These are phyloP conservation scores for Komagataella phaffii DNA, from an alignment of 805 yeast genomes.

Conservation along the genomic window DNA sequence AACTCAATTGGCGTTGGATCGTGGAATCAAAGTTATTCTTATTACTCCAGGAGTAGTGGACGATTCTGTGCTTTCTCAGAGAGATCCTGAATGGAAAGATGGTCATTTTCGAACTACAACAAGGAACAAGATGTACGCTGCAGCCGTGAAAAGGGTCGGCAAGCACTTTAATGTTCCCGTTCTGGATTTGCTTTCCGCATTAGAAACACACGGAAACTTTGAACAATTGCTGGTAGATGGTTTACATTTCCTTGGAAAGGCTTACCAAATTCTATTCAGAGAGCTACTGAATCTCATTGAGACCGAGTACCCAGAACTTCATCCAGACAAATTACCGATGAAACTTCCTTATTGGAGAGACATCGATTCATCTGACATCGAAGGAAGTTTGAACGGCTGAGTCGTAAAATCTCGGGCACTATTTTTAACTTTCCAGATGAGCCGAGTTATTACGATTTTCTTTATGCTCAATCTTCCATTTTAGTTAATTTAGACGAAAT, in stretches of 20 bases:
- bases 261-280: conserved; percentile 24
- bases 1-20: conserved; percentile 22
- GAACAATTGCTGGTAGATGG: conserved; percentile 26
- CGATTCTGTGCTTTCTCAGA: conserved; percentile 22
- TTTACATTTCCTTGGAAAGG: conserved; percentile 26
- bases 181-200: conserved; percentile 36
- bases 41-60: conserved; percentile 55
- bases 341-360: conserved; percentile 13
- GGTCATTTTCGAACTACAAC: conserved; percentile 34
- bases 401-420: not conserved
- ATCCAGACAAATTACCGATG: conserved; percentile 5
- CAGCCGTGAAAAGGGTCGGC: conserved; percentile 34
- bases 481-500: too few relatives aligned
- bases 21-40: conserved; percentile 38
- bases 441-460: not conserved
- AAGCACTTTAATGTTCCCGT: conserved; percentile 34
- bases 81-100: conserved; percentile 16
- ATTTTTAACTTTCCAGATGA: too few relatives aligned
- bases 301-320: conserved; percentile 20
- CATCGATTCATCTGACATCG: conserved; percentile 1
- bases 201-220: conserved; percentile 20
- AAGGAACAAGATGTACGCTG: conserved; percentile 33
- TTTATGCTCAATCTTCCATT: not conserved
- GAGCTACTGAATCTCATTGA: conserved; percentile 18
- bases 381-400: not conserved